These are phyloP conservation scores for Neoboletus subvelutipes DNA, from an alignment of 768 basidiomycete species.

Conservation along the genomic window DNA sequence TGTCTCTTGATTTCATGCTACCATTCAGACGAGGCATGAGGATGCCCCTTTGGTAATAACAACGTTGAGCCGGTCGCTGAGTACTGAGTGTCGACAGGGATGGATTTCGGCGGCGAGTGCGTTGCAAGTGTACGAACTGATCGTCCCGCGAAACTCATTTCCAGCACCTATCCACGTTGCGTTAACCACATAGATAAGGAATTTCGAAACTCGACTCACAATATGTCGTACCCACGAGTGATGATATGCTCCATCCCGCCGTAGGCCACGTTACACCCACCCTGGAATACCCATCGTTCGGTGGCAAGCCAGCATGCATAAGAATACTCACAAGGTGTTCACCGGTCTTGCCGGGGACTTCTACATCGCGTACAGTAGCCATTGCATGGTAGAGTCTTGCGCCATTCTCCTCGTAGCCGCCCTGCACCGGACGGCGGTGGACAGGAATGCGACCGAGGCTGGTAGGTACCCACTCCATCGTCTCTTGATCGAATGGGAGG, in stretches of 20 bases:
- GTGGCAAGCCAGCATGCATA: not conserved
- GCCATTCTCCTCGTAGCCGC: slow-evolving; percentile 73
- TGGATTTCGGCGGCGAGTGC: not conserved
- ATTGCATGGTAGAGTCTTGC: slow-evolving; percentile 67
- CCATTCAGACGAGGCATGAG: not conserved
- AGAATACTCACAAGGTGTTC: slow-evolving; percentile 57
- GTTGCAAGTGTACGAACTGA: not conserved
- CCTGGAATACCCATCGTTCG: slow-evolving; percentile 25
- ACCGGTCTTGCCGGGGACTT: slow-evolving; percentile 74
- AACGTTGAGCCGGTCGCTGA: not conserved
- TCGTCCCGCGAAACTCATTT: slow-evolving; percentile 11
- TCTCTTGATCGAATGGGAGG: slow-evolving; percentile 60
- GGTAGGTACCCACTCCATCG: slow-evolving; percentile 76
- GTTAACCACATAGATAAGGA: not conserved
- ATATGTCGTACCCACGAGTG: slow-evolving; percentile 41
- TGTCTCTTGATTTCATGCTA: not conserved
- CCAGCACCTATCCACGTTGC: slow-evolving; percentile 37
- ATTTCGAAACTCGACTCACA: slow-evolving; percentile 33
- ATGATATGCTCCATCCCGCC: slow-evolving; percentile 39
- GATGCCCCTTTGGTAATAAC: not conserved
- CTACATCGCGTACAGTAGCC: slow-evolving; percentile 47
- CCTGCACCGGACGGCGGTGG: slow-evolving; percentile 62
- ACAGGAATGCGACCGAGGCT: slow-evolving; percentile 58
- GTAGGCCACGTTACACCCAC: slow-evolving; percentile 42
- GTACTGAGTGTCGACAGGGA: not conserved